These are phyloP conservation scores for Neoascochyta sp. DNA, from an alignment of 2,329 filamentous ascomycete genomes.

Conservation along the genomic window DNA sequence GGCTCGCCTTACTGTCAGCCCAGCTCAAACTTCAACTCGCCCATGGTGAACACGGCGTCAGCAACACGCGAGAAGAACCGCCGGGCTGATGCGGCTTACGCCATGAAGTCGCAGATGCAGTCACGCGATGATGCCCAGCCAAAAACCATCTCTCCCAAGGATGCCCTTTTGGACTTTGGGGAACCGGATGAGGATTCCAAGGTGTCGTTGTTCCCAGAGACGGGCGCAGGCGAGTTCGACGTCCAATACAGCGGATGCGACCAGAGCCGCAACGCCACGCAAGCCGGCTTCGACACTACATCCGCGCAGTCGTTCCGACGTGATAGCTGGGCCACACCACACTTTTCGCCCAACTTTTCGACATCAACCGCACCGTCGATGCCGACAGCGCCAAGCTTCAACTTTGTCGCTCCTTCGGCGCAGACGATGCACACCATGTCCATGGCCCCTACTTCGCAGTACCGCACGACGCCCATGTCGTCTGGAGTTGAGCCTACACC, in stretches of 20 bases:
- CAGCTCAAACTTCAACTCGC: conserved; percentile 41
- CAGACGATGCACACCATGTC: conserved; percentile 30
- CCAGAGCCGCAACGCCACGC: conserved; percentile 38
- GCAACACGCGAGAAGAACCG: conserved; percentile 61
- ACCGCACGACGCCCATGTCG: conserved; percentile 32
- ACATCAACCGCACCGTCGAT: conserved; percentile 28
- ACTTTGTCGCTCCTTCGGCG: conserved; percentile 46
- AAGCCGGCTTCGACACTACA: conserved; percentile 36
- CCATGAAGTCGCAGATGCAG: conserved; percentile 40
- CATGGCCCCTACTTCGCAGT: conserved; percentile 34
- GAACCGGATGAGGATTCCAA: conserved; percentile 67
- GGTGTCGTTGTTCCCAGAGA: conserved; percentile 69
- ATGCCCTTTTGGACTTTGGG: conserved; percentile 80
- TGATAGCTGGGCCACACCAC: conserved; percentile 36
- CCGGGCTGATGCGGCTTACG: conserved; percentile 54
- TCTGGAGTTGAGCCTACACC: conserved; percentile 45
- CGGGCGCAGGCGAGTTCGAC: conserved; percentile 52
- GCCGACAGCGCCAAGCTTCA: conserved; percentile 40
- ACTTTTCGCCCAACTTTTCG: conserved; percentile 34
- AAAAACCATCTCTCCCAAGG: conserved; percentile 92
- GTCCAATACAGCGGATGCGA: conserved; percentile 43
- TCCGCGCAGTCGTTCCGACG: conserved; percentile 32
- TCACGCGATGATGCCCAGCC: conserved; percentile 46
- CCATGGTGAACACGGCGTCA: conserved; percentile 53
- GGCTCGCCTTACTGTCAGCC: conserved; percentile 53